A percentile compares a stretch with the other conserved stretches of the same genome.
Evolutionary conservation across 257 asterid species (phyloP).

Genomic region (Fraxinus cuspidata): DNA sequence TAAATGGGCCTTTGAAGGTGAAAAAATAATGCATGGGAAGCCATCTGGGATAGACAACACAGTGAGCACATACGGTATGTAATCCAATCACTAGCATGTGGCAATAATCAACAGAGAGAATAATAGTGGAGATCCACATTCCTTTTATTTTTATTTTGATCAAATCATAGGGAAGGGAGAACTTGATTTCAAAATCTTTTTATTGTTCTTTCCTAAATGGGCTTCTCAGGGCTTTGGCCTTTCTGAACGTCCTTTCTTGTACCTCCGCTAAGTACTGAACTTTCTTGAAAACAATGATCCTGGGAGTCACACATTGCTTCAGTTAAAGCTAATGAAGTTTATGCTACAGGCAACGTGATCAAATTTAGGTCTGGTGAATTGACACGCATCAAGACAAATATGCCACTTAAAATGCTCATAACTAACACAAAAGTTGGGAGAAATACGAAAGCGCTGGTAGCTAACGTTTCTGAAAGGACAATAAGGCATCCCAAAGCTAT

Average conservation of each 20-base stretch:
- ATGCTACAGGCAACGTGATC: slow-evolving; percentile 81
- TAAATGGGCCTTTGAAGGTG: slow-evolving; percentile 97
- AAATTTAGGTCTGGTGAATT: slow-evolving; percentile 81
- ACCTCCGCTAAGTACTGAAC: too few species aligned
- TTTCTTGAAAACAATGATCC: too few species aligned
- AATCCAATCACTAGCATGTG: neutral
- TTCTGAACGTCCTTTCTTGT: too few species aligned
- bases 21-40: slow-evolving; percentile 93
- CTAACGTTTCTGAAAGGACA: slow-evolving; percentile 80
- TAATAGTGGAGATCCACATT: neutral
- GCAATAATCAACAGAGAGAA: neutral
- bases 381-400: slow-evolving; percentile 75
- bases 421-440: slow-evolving; percentile 93
- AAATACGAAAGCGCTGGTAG: slow-evolving; percentile 84
- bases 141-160: too few species aligned
- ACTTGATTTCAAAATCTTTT: too few species aligned
- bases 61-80: slow-evolving; percentile 95
- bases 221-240: too few species aligned
- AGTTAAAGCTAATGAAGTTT: slow-evolving; percentile 18
- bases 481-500: slow-evolving; percentile 72
- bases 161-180: too few species aligned
- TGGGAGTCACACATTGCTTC: too few species aligned
- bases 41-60: slow-evolving; percentile 99
- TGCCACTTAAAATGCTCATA: slow-evolving; percentile 94
- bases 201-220: too few species aligned